Conservation (phyloP, 345 rosid species). For the Crucihimalaya himalaica region DNA sequence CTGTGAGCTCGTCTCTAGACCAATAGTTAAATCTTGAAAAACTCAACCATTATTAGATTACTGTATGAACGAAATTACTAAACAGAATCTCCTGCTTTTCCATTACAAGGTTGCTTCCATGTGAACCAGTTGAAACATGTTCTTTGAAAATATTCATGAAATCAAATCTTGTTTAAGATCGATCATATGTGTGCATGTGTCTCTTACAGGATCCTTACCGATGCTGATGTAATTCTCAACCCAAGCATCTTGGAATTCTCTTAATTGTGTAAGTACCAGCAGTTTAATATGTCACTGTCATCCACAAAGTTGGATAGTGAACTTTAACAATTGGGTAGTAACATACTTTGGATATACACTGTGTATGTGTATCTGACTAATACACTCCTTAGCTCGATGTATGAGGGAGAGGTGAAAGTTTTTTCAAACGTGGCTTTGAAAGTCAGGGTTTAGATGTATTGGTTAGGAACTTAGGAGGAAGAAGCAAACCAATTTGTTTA, state of each 20-base stretch:
- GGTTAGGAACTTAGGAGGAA: slow-evolving; percentile 67
- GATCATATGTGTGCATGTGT: background rate
- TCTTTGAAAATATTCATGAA: too few relatives aligned
- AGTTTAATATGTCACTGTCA: background rate
- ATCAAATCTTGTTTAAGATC: background rate
- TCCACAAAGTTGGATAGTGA: slow-evolving; percentile 4
- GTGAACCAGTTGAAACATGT: too few relatives aligned
- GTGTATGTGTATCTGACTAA: background rate
- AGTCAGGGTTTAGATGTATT: slow-evolving; percentile 78
- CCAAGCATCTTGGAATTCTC: background rate
- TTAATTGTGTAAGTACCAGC: slow-evolving; percentile 19
- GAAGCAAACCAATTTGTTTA: slow-evolving; percentile 47
- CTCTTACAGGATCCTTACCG: background rate
- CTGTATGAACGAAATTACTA: background rate
- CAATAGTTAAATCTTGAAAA: slow-evolving; percentile 20
- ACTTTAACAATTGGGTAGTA: background rate
- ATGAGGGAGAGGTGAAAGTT: background rate
- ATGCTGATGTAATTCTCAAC: slow-evolving; percentile 7
- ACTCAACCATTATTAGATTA: slow-evolving; percentile 2
- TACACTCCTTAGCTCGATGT: slow-evolving; percentile 1
- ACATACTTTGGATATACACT: background rate
- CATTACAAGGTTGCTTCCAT: too few relatives aligned
- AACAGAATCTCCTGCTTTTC: background rate
- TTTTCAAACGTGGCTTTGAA: slow-evolving; percentile 38
- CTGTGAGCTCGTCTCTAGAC: slow-evolving; percentile 25